These are phyloP conservation scores for Ustilago esculenta DNA, from an alignment of 1,284 basidiomycete genomes.

Conservation along the genomic window DNA sequence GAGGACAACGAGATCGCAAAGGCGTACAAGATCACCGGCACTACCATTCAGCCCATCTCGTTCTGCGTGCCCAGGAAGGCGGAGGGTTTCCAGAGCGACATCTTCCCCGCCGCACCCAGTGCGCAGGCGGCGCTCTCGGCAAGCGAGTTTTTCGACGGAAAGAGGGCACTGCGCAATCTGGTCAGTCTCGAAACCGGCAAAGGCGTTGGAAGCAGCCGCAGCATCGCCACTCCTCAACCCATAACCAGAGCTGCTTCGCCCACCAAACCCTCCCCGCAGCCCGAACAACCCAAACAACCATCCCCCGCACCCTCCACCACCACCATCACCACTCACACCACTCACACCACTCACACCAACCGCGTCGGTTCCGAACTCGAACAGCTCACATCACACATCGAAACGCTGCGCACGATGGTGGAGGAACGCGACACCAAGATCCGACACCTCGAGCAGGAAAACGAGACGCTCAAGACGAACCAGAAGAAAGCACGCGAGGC, in stretches of 20 bases:
- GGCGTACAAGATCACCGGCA: conserved; percentile 86
- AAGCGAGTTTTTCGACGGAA: conserved; percentile 83
- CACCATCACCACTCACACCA: background rate
- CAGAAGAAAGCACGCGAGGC: conserved; percentile 46
- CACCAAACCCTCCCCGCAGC: conserved; percentile 8
- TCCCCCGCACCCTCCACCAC: background rate
- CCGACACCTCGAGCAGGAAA: conserved; percentile 60
- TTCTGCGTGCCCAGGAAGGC: conserved; percentile 94
- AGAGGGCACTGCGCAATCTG: conserved; percentile 72
- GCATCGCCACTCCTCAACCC: conserved; percentile 18
- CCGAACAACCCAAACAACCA: background rate
- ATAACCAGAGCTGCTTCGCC: conserved; percentile 29
- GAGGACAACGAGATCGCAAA: conserved; percentile 93
- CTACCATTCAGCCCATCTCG: conserved; percentile 83
- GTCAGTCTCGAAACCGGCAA: conserved; percentile 70
- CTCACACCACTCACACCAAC: conserved; percentile 1
- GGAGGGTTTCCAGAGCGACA: conserved; percentile 89
- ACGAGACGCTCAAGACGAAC: conserved; percentile 53
- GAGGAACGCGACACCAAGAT: conserved; percentile 55
- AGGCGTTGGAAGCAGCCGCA: conserved; percentile 15
- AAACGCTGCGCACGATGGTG: conserved; percentile 44
- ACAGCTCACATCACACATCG: conserved; percentile 30
- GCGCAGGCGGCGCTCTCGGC: conserved; percentile 81
- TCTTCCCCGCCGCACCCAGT: conserved; percentile 89
- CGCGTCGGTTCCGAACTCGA: conserved; percentile 13